Evolutionary conservation across 2,329 filamentous ascomycete genomes (phyloP).

Genomic region (Venturiaceae sp.): DNA sequence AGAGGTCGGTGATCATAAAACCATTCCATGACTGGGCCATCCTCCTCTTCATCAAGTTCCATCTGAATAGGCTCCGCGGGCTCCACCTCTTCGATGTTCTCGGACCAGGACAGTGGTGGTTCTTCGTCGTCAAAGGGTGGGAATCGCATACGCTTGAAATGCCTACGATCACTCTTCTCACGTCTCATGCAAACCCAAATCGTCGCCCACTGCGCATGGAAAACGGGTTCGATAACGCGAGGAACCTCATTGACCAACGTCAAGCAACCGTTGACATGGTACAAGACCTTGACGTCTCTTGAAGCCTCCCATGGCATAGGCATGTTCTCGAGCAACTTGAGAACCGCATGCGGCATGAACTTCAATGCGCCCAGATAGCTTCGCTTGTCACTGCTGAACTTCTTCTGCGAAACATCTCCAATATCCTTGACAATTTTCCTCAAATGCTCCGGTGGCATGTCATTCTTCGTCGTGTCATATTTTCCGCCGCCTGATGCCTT

Average conservation of each 20-base stretch:
- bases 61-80: slow-evolving; percentile 96
- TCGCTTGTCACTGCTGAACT: slow-evolving; percentile 96
- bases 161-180: slow-evolving; percentile 88
- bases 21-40: slow-evolving; percentile 88
- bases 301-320: slow-evolving; percentile 99
- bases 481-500: slow-evolving; percentile 86
- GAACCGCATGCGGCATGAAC: slow-evolving; percentile 97
- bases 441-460: slow-evolving; percentile 96
- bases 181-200: slow-evolving; percentile 99
- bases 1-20: slow-evolving; percentile 93
- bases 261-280: slow-evolving; percentile 95
- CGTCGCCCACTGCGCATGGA: slow-evolving; percentile 96
- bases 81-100: slow-evolving; percentile 98
- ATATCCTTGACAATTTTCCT: slow-evolving; percentile 98
- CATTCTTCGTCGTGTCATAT: slow-evolving; percentile 94
- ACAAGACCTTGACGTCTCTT: slow-evolving; percentile 92
- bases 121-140: slow-evolving; percentile 98
- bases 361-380: slow-evolving; percentile 96
- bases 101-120: slow-evolving; percentile 92
- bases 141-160: slow-evolving; percentile 99
- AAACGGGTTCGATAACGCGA: slow-evolving; percentile 93
- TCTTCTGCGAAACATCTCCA: slow-evolving; percentile 98
- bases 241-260: slow-evolving; percentile 96
- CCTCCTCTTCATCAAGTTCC: slow-evolving; percentile 92
- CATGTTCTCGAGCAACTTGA: slow-evolving; percentile 98